Evolutionary conservation across 352 stramenopile species (phyloP), one percentile per base, ranked within the genome.

Genomic region (Phytophthora colocasiae): DNA sequence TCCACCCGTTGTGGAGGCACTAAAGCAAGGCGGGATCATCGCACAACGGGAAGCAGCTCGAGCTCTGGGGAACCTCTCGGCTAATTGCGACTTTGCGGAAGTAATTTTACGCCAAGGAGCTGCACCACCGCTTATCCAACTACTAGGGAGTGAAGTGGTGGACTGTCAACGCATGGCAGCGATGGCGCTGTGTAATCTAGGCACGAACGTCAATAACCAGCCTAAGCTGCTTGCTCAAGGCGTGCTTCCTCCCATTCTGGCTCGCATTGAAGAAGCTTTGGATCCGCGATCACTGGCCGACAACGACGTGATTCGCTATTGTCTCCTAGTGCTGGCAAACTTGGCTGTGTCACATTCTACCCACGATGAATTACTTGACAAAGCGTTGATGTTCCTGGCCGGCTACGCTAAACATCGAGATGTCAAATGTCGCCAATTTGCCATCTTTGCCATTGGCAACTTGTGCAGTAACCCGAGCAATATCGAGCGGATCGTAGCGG

Each of bases 361-460:
- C 6, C 92, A 98, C 62, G 45, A 75, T 12, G 73, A 92, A 54
- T 61, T 98, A 4, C 83, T 98, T 68, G 73, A 75, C 15, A 77
- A 86, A 40, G 81, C 85, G 24, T 69, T 98, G 17, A 83, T 91
- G n/a, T 84, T 97, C 47, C 71, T 99, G 6, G 83, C 96, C 26
- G 89, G 87, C 7, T 99, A 98, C 66, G 87, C 89, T 15, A 97
- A 98, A 58, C 95, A 98, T 58, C 85, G 93, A 9, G 96, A 99
- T 71, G 89, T 98, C 50, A 98, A 98, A 67, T 98, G 93, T 49
- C 85, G 97, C n/a, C 95, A 99, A 69, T 96, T 99, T 70, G 91
- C 96, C 22, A 87, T 99, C 46, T 98, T 99, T 59, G 93, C 91
- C 2, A 54, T 99, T 24, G 96, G 96, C 4, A 99, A 99, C 61